Evolutionary conservation across 208 protist species (phyloP).

Genomic region (Angomonas desouzai): DNA sequence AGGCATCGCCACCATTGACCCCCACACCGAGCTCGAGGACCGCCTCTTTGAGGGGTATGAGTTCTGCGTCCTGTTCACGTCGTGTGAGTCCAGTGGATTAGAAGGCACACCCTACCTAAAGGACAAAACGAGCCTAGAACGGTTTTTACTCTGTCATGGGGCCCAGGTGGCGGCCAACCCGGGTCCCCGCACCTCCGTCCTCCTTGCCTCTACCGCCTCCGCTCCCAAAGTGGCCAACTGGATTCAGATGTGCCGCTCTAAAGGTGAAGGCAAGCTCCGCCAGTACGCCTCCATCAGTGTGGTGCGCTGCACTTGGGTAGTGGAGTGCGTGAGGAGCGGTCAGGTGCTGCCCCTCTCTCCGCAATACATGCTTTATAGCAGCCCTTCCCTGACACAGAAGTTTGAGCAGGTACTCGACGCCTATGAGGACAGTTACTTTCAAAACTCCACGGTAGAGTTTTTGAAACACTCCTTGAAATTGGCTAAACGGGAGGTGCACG

Average conservation of each 20-base stretch:
- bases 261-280: neutral
- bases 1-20: constrained; percentile 10
- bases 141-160: constrained; percentile 32
- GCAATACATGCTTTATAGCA: constrained; percentile 35
- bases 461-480: constrained; percentile 16
- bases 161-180: constrained; percentile 43
- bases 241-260: constrained; percentile 19
- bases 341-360: constrained; percentile 28
- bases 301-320: constrained; percentile 26
- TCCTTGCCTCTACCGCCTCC: constrained; percentile 19
- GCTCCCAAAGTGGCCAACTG: constrained; percentile 33
- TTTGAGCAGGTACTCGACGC: constrained; percentile 30
- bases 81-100: neutral
- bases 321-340: constrained; percentile 22
- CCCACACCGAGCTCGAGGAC: constrained; percentile 16
- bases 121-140: constrained; percentile 28
- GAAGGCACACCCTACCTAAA: neutral
- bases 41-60: constrained; percentile 32
- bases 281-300: constrained; percentile 23
- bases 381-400: constrained; percentile 17
- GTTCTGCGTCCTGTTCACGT: constrained; percentile 42
- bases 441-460: constrained; percentile 23
- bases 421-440: constrained; percentile 31
- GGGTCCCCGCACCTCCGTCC: constrained; percentile 21
- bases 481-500: constrained; percentile 2